phyloP scores from a whole-genome alignment of 106 monocot genomes.

The Amphibolis antarctica region DNA sequence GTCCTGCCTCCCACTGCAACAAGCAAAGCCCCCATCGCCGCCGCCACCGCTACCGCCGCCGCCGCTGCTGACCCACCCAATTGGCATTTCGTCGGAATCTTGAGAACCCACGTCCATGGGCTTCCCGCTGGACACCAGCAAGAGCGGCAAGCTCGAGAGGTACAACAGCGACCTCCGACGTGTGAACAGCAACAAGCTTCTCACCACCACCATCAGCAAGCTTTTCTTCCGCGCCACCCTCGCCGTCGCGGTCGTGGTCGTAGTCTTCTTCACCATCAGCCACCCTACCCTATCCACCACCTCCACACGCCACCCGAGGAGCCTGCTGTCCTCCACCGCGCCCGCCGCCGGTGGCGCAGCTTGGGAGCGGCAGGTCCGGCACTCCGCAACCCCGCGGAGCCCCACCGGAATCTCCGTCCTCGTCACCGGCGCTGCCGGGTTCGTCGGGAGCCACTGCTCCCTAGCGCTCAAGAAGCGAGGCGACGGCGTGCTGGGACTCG shows the following conservation, averaged over 20 bases:
- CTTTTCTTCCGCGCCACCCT: conserved; percentile 8
- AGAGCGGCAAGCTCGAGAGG: conserved; percentile 14
- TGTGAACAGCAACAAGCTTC: conserved; percentile 14
- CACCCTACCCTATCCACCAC: conserved; percentile 11
- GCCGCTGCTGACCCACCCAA: no score
- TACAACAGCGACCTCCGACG: conserved; percentile 26
- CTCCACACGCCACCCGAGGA: conserved; percentile 7
- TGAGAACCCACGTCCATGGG: not conserved
- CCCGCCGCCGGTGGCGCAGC: conserved; percentile 1
- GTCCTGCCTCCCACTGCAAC: no score
- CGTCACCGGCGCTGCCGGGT: conserved; percentile 21
- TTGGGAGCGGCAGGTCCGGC: conserved; percentile 11
- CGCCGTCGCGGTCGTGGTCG: not conserved
- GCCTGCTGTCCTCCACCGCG: conserved; percentile 13
- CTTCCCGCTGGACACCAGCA: conserved; percentile 11
- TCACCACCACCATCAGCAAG: conserved; percentile 4
- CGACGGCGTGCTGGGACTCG: conserved; percentile 4
- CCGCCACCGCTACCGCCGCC: no score
- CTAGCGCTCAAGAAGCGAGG: conserved; percentile 19
- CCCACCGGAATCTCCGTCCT: conserved; percentile 12
- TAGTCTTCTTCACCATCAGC: conserved; percentile 19
- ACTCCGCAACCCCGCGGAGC: conserved; percentile 8
- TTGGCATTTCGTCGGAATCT: not conserved
- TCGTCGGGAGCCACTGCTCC: conserved; percentile 15
- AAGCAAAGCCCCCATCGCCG: no score